phyloP scores from a whole-genome alignment of 2,329 filamentous ascomycete genomes.

The Tympanopsis confertula region DNA sequence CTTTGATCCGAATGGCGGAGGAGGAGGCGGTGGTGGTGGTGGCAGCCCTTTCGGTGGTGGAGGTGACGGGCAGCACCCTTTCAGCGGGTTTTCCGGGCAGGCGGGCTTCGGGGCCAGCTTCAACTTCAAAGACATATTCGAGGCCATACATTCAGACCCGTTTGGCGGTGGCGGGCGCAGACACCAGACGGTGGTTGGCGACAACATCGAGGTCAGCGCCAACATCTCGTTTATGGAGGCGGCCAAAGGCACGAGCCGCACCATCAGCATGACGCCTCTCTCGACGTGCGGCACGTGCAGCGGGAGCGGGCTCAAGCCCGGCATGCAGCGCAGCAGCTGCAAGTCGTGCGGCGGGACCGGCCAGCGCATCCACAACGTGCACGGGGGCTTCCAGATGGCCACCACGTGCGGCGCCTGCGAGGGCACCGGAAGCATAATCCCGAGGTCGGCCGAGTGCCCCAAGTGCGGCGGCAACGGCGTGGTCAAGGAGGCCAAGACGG shows the following conservation, averaged over 20 bases:
- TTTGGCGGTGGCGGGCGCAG: conserved; percentile 26
- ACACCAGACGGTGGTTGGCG: conserved; percentile 75
- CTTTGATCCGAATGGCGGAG: conserved; percentile 59
- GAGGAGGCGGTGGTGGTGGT: conserved; percentile 42
- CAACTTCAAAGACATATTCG: conserved; percentile 94
- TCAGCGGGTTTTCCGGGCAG: conserved; percentile 38
- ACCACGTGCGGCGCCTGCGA: conserved; percentile 75
- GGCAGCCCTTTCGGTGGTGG: conserved; percentile 52
- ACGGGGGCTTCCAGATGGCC: conserved; percentile 91
- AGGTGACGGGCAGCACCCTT: conserved; percentile 52
- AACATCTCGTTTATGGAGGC: conserved; percentile 94
- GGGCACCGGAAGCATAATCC: conserved; percentile 65
- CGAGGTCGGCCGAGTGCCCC: conserved; percentile 69
- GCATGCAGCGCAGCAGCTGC: conserved; percentile 63
- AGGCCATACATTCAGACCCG: conserved; percentile 59
- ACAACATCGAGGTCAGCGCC: conserved; percentile 89
- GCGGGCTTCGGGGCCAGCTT: conserved; percentile 72
- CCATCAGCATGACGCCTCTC: conserved; percentile 76
- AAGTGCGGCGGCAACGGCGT: conserved; percentile 76
- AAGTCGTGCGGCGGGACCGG: conserved; percentile 77
- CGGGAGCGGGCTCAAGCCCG: conserved; percentile 75
- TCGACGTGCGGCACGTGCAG: conserved; percentile 71
- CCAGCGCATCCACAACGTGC: conserved; percentile 75
- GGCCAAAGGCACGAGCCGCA: conserved; percentile 78
- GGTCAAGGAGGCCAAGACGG: conserved; percentile 68